Percentiles rank a stretch among this genome's conserved stretches.
phyloP scores from a whole-genome alignment of 2,329 filamentous ascomycete genomes.

The Hymenoscyphus scutula region DNA sequence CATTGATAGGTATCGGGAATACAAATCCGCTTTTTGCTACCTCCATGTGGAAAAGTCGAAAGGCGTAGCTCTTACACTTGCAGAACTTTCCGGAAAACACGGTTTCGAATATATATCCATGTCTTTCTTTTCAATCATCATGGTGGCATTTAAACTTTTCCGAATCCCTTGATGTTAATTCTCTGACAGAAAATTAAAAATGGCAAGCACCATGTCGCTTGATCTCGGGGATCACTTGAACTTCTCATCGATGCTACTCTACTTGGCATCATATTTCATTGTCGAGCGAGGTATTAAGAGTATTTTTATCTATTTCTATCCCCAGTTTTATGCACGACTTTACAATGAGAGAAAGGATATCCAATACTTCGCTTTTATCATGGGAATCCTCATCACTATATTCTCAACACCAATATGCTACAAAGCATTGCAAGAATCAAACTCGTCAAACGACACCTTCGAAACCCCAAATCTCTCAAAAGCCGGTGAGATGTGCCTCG shows the following conservation, averaged over 20 bases:
- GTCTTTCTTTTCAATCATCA: neutral
- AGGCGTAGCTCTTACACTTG: neutral
- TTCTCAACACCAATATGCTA: slow-evolving; percentile 12
- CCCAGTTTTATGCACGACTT: slow-evolving; percentile 29
- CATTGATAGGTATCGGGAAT: neutral
- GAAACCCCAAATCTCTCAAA: slow-evolving; percentile 3
- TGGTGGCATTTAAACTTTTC: neutral
- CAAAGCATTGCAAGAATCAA: slow-evolving; percentile 8
- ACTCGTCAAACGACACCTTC: neutral
- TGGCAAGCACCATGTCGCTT: neutral
- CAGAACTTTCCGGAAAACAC: neutral
- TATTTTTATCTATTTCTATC: neutral
- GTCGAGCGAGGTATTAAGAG: neutral
- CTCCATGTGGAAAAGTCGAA: neutral
- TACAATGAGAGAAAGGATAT: slow-evolving; percentile 11
- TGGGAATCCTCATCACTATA: slow-evolving; percentile 16
- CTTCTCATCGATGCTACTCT: neutral
- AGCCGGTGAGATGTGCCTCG: slow-evolving; percentile 15
- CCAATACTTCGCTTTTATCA: slow-evolving; percentile 15
- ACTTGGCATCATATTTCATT: neutral
- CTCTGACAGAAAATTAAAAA: neutral
- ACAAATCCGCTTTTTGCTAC: neutral
- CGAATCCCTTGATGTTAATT: neutral
- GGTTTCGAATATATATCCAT: neutral
- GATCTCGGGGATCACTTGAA: neutral